phyloP scores from a whole-genome alignment of 768 basidiomycete species.

The Suillus placidus region DNA sequence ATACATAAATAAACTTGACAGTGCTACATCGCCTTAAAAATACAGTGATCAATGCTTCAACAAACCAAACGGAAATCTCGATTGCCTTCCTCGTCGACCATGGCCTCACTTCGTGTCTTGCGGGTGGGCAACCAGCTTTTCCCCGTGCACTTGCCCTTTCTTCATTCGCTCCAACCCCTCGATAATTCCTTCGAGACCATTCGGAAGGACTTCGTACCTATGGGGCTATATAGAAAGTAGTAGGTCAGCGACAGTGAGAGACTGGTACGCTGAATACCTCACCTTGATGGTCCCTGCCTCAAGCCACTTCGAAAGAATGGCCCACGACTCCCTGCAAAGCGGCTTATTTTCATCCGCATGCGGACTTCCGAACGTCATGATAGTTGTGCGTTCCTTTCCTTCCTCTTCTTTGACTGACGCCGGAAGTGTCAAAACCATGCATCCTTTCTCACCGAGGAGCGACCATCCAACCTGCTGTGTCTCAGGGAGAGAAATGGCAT shows the following conservation, averaged over 20 bases:
- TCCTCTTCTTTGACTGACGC: conserved; percentile 26
- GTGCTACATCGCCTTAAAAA: neutral
- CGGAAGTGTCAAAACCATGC: conserved; percentile 32
- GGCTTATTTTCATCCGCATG: conserved; percentile 20
- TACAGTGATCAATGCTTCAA: neutral
- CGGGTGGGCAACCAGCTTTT: conserved; percentile 46
- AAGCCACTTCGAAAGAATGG: conserved; percentile 26
- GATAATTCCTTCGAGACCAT: conserved; percentile 42
- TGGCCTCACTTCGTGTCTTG: conserved; percentile 35
- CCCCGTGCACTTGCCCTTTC: conserved; percentile 42
- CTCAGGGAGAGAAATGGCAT: conserved; percentile 34
- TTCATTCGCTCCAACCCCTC: conserved; percentile 40
- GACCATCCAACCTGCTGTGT: conserved; percentile 40
- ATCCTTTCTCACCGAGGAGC: conserved; percentile 36
- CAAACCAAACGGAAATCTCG: neutral
- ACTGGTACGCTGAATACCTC: conserved; percentile 5
- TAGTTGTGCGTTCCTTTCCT: conserved; percentile 20
- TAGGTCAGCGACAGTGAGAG: neutral
- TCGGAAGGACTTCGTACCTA: conserved; percentile 43
- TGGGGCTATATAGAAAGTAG: conserved; percentile 35
- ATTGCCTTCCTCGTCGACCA: neutral
- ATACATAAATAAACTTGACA: neutral
- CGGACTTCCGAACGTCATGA: conserved; percentile 30
- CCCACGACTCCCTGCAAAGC: conserved; percentile 25
- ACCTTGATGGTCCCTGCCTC: conserved; percentile 31